Base-by-base conservation (phyloP, 257 asterid genomes). In the Verbena officinalis region DNA sequence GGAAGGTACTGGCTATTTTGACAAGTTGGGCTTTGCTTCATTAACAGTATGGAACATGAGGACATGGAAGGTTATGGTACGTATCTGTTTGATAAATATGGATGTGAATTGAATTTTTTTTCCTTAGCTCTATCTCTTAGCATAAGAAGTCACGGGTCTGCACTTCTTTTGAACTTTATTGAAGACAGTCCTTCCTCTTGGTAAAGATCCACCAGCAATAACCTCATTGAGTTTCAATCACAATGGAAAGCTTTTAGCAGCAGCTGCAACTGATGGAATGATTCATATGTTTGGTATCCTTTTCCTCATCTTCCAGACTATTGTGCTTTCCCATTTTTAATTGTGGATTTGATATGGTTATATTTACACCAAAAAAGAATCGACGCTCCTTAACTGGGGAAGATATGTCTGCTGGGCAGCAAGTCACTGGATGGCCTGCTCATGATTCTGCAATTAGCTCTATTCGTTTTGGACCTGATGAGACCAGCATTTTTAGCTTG, bases 161-260 rank as follows among this genome's bases (percentile, higher is more conserved):
- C 73, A 75, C 82, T 75, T 77, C 62, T 72, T 72, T 73, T 73
- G 61, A 71, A 75, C 80, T 76, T 81, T 76, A 55, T 65, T 89
- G 88, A 84, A 93, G 99, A 69, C 97, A 84, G 97, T 83, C 76
- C 99, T 93, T 81, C 99, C 97, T 72, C 97, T 93, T 74, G 99
- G 99, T 67, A 75, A 90, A 72, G 99, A 93, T 84, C 99, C 97
- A 64, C 99, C 97, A 7, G 97, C 97, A 69, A 78, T 89, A 65
- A 87, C 97, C 53, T 87, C 96, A n/a, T 66, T 90, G 78, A 82
- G 90, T 77, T 93, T 93, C 81, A 93, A 87, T 71, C 99, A 93
- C 79, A 93, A 93, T 33, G 99, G 99, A 69, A 90, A 93, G 87
- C 92, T 93, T 75, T 82, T 93, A 80, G 99, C 99, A 56, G 99